phyloP scores from a whole-genome alignment of 2,329 filamentous ascomycete species.

The Amesomyces nigricolor region DNA sequence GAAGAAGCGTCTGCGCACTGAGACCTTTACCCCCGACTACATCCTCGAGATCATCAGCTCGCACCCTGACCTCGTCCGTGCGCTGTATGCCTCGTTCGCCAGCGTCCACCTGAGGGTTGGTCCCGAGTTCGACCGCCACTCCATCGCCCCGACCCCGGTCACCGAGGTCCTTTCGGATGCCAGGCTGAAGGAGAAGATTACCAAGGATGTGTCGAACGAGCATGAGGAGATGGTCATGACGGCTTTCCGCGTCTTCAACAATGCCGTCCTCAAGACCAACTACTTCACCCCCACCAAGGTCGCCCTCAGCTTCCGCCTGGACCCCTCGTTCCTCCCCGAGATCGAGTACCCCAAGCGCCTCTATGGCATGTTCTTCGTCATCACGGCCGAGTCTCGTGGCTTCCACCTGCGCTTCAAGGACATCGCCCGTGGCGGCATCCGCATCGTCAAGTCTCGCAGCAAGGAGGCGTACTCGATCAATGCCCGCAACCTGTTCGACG shows the following conservation, averaged over 20 bases:
- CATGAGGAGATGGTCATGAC: conserved; percentile 98
- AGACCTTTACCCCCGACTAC: conserved; percentile 97
- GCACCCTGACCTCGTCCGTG: conserved; percentile 80
- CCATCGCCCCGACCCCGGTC: conserved; percentile 50
- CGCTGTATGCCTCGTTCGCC: conserved; percentile 87
- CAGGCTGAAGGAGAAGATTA: conserved; percentile 69
- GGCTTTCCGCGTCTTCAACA: conserved; percentile 94
- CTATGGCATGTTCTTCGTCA: conserved; percentile 98
- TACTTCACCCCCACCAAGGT: conserved; percentile 97
- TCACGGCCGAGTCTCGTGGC: conserved; percentile 91
- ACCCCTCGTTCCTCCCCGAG: conserved; percentile 80
- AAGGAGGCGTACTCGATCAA: conserved; percentile 96
- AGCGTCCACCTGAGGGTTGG: conserved; percentile 66
- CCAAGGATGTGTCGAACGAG: conserved; percentile 78
- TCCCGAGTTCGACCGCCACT: conserved; percentile 45
- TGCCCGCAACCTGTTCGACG: conserved; percentile 90
- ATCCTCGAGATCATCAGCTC: conserved; percentile 94
- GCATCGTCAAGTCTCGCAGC: conserved; percentile 96
- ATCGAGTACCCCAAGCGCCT: conserved; percentile 90
- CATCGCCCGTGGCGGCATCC: conserved; percentile 92
- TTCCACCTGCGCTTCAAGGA: conserved; percentile 98
- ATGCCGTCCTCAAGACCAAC: conserved; percentile 91
- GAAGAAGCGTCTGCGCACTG: conserved; percentile 88
- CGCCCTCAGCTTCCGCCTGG: conserved; percentile 89
- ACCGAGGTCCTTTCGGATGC: conserved; percentile 69